These are phyloP conservation scores for Paraphaeosphaeria sporulosa DNA, from an alignment of 2,329 filamentous ascomycete genomes.

Conservation along the genomic window DNA sequence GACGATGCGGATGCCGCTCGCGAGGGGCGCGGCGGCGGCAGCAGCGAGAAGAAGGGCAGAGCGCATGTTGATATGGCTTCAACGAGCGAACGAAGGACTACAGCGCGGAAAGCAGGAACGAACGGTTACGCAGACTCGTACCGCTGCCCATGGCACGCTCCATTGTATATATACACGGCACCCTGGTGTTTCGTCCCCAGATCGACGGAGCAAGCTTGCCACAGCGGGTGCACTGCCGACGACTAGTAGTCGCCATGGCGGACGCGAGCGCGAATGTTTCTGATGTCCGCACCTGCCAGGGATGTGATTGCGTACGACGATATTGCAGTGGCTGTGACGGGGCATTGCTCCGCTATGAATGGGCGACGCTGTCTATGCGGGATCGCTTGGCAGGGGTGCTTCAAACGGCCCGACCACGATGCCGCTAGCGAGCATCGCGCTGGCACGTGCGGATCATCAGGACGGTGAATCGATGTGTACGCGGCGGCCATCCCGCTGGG, in stretches of 20 bases:
- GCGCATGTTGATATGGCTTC: slow-evolving; percentile 49
- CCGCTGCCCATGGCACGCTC: background rate
- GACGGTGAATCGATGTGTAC: slow-evolving; percentile 6
- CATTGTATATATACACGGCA: background rate
- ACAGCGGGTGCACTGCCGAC: background rate
- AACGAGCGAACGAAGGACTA: slow-evolving; percentile 12
- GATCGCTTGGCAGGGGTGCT: slow-evolving; percentile 27
- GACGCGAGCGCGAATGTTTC: slow-evolving; percentile 28
- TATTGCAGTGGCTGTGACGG: slow-evolving; percentile 28
- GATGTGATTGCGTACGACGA: slow-evolving; percentile 38
- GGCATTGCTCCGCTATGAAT: slow-evolving; percentile 35
- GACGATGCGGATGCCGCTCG: slow-evolving; percentile 50
- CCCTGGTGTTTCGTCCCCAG: no score
- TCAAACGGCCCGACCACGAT: no score
- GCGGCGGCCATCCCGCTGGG: background rate
- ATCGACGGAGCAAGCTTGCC: no score
- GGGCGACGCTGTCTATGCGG: slow-evolving; percentile 23
- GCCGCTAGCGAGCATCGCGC: background rate
- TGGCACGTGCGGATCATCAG: slow-evolving; percentile 16
- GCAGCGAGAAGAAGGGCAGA: slow-evolving; percentile 34
- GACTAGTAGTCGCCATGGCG: slow-evolving; percentile 1
- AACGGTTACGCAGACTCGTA: slow-evolving; percentile 2
- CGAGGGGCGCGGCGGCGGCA: slow-evolving; percentile 34
- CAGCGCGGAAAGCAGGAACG: slow-evolving; percentile 12
- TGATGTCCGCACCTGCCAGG: slow-evolving; percentile 13